Conservation (phyloP, 495 filamentous ascomycete species). For the Endocarpon pusillum region DNA sequence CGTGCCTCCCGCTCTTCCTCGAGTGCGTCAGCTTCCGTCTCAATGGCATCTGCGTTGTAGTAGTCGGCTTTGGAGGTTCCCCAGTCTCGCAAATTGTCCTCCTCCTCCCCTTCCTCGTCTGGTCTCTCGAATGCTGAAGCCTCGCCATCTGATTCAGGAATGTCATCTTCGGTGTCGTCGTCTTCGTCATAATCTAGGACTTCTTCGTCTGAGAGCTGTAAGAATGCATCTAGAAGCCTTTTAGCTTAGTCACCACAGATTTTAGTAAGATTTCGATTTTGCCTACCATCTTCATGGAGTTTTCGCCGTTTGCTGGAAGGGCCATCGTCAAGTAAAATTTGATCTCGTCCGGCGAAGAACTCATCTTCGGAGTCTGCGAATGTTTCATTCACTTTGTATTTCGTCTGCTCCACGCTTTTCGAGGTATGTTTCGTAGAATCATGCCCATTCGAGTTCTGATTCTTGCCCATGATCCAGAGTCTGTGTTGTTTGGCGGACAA, state of each 20-base stretch:
- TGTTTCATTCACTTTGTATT: constrained; percentile 50
- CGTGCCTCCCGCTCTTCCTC: constrained; percentile 85
- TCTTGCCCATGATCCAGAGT: too few species aligned
- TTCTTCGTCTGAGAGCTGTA: constrained; percentile 78
- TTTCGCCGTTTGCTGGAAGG: constrained; percentile 60
- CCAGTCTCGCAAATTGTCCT: constrained; percentile 66
- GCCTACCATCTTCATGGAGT: constrained; percentile 42
- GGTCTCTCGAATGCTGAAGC: constrained; percentile 9
- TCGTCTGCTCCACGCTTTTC: constrained; percentile 20
- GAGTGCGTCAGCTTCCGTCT: constrained; percentile 79
- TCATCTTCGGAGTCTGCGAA: constrained; percentile 88
- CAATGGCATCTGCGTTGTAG: constrained; percentile 77
- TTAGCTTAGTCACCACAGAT: constrained; percentile 3
- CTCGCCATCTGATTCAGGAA: constrained; percentile 15
- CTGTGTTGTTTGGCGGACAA: too few species aligned
- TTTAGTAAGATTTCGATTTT: not conserved
- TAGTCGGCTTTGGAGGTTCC: constrained; percentile 78
- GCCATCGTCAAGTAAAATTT: constrained; percentile 66
- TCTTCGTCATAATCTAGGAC: constrained; percentile 47
- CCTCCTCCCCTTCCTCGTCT: constrained; percentile 38
- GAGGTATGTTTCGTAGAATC: too few species aligned
- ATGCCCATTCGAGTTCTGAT: too few species aligned
- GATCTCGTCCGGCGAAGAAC: constrained; percentile 68
- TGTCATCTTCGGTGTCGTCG: constrained; percentile 25
- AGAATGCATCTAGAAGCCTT: constrained; percentile 29